These are phyloP conservation scores for Lachnellula occidentalis DNA, from an alignment of 2,329 filamentous ascomycete species.

Conservation along the genomic window DNA sequence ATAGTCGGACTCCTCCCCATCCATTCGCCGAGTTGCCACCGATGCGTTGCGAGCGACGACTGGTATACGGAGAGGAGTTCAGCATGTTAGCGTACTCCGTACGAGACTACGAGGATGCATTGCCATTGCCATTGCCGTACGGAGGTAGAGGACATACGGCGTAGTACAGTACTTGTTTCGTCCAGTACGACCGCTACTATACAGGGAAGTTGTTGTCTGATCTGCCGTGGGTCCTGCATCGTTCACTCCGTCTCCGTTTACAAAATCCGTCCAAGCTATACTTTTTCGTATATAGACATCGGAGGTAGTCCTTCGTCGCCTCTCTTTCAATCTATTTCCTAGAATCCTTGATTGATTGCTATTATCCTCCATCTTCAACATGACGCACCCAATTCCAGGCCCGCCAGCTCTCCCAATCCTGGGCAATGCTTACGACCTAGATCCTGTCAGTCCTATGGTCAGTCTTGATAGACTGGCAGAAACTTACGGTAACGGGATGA, in stretches of 20 bases:
- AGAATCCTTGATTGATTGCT: not conserved
- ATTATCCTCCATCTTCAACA: constrained; percentile 1
- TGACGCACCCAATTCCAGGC: constrained; percentile 48
- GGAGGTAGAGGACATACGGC: too few relatives aligned
- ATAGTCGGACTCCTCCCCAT: too few relatives aligned
- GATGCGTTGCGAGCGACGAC: too few relatives aligned
- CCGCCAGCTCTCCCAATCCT: constrained; percentile 59
- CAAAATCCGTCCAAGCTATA: not conserved
- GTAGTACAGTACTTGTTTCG: too few relatives aligned
- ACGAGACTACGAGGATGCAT: too few relatives aligned
- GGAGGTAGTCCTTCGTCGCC: not conserved
- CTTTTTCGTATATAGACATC: not conserved
- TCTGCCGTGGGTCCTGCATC: not conserved
- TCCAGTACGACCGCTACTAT: too few relatives aligned
- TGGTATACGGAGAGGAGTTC: too few relatives aligned
- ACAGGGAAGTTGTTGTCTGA: not conserved
- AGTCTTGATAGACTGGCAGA: constrained; percentile 55
- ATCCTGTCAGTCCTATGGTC: constrained; percentile 49
- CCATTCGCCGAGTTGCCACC: too few relatives aligned
- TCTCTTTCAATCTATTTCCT: not conserved
- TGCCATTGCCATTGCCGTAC: too few relatives aligned
- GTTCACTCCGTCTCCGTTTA: not conserved
- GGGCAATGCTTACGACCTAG: constrained; percentile 61
- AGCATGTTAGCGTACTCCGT: too few relatives aligned
- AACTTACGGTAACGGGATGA: constrained; percentile 50